These are phyloP conservation scores for Hymenoscyphus albidus DNA, from an alignment of 2,329 filamentous ascomycete species.

Conservation along the genomic window DNA sequence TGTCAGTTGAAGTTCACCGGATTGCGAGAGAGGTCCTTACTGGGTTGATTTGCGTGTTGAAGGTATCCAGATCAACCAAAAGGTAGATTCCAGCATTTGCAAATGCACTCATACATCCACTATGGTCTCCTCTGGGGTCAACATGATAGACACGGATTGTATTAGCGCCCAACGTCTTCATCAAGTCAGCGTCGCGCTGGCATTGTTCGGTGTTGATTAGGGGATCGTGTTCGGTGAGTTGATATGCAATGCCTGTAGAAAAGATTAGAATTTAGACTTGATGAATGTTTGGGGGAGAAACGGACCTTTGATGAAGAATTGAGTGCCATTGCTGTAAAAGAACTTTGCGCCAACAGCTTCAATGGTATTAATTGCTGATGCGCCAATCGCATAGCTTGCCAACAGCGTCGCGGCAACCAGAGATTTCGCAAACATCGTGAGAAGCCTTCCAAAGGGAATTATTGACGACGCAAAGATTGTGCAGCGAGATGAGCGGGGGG, in stretches of 20 bases:
- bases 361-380: constrained; percentile 42
- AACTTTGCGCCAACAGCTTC: constrained; percentile 72
- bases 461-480: constrained; percentile 1
- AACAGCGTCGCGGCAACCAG: constrained; percentile 25
- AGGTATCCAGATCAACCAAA: constrained; percentile 78
- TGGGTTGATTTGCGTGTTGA: constrained; percentile 63
- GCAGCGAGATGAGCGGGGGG: background rate
- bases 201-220: constrained; percentile 74
- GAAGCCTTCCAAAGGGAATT: background rate
- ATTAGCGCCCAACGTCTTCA: constrained; percentile 78
- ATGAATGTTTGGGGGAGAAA: background rate
- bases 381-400: constrained; percentile 32
- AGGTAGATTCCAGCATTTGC: constrained; percentile 78
- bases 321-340: constrained; percentile 74
- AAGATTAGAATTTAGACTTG: constrained; percentile 15
- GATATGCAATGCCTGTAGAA: constrained; percentile 66
- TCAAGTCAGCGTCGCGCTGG: constrained; percentile 67
- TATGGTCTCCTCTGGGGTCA: constrained; percentile 65
- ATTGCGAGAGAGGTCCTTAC: constrained; percentile 37
- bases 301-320: constrained; percentile 80
- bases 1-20: constrained; percentile 12
- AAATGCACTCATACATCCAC: constrained; percentile 77
- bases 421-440: constrained; percentile 26
- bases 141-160: constrained; percentile 88
- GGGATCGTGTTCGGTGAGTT: constrained; percentile 63